phyloP scores from a whole-genome alignment of 2,329 filamentous ascomycete genomes.

The Claviceps sp. region DNA sequence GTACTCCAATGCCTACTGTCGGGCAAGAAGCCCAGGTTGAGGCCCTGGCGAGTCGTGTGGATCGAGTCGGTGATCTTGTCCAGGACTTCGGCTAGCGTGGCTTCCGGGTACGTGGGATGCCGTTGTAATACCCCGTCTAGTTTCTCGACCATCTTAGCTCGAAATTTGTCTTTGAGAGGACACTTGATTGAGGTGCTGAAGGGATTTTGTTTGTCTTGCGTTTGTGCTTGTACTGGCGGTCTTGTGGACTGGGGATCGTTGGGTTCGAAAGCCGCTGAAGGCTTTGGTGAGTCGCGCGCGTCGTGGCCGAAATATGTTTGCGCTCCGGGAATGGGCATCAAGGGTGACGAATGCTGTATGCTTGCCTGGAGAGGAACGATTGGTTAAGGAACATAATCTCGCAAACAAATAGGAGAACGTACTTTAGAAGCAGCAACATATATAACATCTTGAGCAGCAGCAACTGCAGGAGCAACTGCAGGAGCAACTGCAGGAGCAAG shows the following conservation, averaged over 20 bases:
- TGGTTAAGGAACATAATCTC: neutral
- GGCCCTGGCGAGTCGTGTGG: constrained; percentile 12
- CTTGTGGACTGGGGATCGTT: neutral
- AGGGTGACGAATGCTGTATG: constrained; percentile 8
- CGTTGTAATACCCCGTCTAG: neutral
- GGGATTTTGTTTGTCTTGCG: neutral
- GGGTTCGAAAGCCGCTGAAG: neutral
- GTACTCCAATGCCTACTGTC: constrained; percentile 24
- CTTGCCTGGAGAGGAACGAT: neutral
- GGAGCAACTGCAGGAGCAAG: too few relatives aligned
- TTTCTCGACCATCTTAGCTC: constrained; percentile 5
- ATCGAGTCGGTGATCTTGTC: constrained; percentile 14
- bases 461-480: too few relatives aligned
- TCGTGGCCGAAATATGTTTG: constrained; percentile 23
- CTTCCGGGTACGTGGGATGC: neutral
- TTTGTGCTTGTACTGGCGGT: neutral
- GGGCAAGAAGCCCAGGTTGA: constrained; percentile 16
- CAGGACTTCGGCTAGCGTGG: constrained; percentile 5
- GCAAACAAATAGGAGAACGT: neutral
- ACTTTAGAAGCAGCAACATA: neutral
- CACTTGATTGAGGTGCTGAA: constrained; percentile 2
- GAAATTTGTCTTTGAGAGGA: constrained; percentile 15
- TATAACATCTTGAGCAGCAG: too few relatives aligned
- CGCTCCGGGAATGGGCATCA: constrained; percentile 21
- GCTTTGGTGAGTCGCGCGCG: neutral